phyloP scores from a whole-genome alignment of 768 basidiomycete genomes.

The Auriscalpium vulgare region DNA sequence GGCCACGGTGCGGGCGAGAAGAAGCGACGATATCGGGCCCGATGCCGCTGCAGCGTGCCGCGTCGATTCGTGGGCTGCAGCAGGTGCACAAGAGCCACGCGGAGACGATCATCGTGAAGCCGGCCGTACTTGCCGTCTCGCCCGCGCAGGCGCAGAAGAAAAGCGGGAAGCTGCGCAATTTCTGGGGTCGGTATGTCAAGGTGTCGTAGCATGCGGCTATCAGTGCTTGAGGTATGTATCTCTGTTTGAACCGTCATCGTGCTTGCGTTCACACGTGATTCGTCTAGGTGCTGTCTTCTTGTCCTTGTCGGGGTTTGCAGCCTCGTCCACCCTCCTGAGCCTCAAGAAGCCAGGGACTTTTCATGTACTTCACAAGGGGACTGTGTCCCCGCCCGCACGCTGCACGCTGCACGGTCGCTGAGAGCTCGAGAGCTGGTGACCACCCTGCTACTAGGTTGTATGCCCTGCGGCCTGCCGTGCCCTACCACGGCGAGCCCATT shows the following conservation, averaged over 20 bases:
- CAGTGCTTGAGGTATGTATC: conserved; percentile 7
- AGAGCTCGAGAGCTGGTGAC: conserved; percentile 8
- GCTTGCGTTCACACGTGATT: not conserved
- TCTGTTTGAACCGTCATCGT: not conserved
- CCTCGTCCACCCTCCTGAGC: not conserved
- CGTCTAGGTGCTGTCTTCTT: not conserved
- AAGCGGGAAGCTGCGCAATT: conserved; percentile 23
- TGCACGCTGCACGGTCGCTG: not conserved
- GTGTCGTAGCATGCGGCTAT: conserved; percentile 7
- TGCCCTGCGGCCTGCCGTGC: too few species aligned
- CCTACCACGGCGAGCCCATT: too few species aligned
- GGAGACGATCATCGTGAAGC: conserved; percentile 6
- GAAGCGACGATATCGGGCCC: conserved; percentile 27
- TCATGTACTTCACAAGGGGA: not conserved
- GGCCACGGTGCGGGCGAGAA: conserved; percentile 11
- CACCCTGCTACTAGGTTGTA: not conserved
- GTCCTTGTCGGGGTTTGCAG: not conserved
- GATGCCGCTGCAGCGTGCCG: conserved; percentile 20
- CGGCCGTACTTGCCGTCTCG: not conserved
- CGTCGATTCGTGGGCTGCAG: conserved; percentile 12
- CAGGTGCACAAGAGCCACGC: conserved; percentile 9
- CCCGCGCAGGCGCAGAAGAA: conserved; percentile 9
- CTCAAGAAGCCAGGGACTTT: not conserved
- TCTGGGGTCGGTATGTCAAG: conserved; percentile 14
- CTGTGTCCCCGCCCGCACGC: conserved; percentile 1